Base-by-base conservation (phyloP, 139 green algal species). In the Picocystis salinarum region DNA sequence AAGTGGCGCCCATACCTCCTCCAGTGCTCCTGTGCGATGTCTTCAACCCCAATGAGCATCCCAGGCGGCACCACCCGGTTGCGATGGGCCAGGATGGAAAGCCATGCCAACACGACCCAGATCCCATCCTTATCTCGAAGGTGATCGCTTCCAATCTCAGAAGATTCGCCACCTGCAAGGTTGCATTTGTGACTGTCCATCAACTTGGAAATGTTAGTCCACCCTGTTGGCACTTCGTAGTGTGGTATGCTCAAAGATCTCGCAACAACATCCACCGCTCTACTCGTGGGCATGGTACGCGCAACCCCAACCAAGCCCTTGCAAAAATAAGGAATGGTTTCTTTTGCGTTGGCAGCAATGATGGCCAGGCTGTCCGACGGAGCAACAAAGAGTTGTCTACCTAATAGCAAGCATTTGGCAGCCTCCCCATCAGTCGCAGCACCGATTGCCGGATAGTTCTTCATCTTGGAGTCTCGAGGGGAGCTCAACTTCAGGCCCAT, bases 341-440 rank as follows among this genome's bases (percentile, higher is more conserved):
- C 70, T 58, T 85, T 59, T 4, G 81, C 80, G 58, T 95, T 94
- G 42, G 89, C 89, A 10, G 89, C 89, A 42, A 99, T 98, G 56
- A 99, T 91, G 18, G 89, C 89, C 22, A 99, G 85, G 10, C 68
- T 86, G 73, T 99, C 89, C 18, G 69, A 85, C 18, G 89, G 89
- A 4, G 78, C 91, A 45, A 98, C 74, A 59, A 99, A 99, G 67
- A 98, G 96, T 46, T 86, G 61, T 50, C 69, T 65, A 33, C 89
- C 89, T 45, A 99, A 70, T 58, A 99, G 84, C 89, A 99, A 97
- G 79, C 97, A 97, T 56, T 88, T 76, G 67, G 97, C 89, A 41
- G 85, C 89, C 51, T 99, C 89, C 40, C 82, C 82, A 52, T 93
- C 82, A 11, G 60, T 75, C 33, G 80, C 80, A 6, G 76, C 79